Evolutionary conservation across 1,284 basidiomycete species (phyloP).

Genomic region (Thelephora terrestris): DNA sequence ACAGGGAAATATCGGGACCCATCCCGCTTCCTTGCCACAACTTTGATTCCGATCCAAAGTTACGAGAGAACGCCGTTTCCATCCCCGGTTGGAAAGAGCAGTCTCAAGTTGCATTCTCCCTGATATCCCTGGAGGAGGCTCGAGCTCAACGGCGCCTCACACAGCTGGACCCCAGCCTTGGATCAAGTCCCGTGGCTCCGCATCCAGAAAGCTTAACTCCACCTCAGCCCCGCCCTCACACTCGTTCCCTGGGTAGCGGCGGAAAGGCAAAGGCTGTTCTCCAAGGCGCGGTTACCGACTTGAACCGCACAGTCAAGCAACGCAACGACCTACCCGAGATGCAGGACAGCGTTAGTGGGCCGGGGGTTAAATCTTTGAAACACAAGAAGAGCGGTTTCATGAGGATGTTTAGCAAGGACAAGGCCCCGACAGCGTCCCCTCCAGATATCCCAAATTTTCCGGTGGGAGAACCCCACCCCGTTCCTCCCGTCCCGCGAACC

Average conservation of each 20-base stretch:
- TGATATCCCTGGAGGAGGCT: constrained; percentile 70
- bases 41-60: not conserved
- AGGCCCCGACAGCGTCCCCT: constrained; percentile 18
- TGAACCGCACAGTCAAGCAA: constrained; percentile 20
- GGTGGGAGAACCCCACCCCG: constrained; percentile 4
- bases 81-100: constrained; percentile 38
- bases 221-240: constrained; percentile 26
- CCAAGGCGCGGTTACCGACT: constrained; percentile 16
- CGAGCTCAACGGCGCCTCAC: constrained; percentile 34
- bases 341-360: constrained; percentile 5
- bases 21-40: constrained; percentile 13
- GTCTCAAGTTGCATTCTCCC: constrained; percentile 38
- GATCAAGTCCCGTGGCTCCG: constrained; percentile 7
- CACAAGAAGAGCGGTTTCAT: constrained; percentile 74
- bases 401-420: constrained; percentile 59
- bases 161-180: constrained; percentile 8
- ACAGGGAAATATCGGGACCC: constrained; percentile 23
- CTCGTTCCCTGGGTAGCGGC: constrained; percentile 53
- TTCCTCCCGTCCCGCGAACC: constrained; percentile 11
- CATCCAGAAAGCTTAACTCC: not conserved
- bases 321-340: constrained; percentile 8
- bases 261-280: constrained; percentile 36
- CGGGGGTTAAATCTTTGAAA: constrained; percentile 39
- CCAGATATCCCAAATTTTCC: constrained; percentile 10
- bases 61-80: constrained; percentile 24